Conservation (phyloP, 257 asterid species). For the Striga asiatica region DNA sequence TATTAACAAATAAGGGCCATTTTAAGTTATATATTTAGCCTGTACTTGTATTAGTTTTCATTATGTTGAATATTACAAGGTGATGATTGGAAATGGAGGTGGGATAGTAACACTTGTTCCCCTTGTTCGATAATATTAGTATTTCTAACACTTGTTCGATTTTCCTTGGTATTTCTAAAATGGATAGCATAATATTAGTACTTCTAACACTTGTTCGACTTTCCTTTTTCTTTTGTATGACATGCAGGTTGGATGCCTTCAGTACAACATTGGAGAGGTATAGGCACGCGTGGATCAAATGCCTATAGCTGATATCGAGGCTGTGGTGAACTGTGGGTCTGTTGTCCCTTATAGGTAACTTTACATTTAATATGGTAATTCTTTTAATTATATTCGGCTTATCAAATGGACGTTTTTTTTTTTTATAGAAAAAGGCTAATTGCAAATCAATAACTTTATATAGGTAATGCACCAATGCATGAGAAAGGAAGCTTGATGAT, state of each 20-base stretch:
- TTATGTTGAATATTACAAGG: too few relatives aligned
- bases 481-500: constrained; percentile 47
- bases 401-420: not conserved
- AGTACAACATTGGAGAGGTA: constrained; percentile 59
- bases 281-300: constrained; percentile 56
- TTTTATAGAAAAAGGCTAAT: not conserved
- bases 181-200: too few relatives aligned
- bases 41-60: too few relatives aligned
- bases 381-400: too few relatives aligned
- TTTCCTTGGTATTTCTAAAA: too few relatives aligned
- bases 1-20: not conserved
- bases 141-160: not conserved
- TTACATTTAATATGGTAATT: not conserved
- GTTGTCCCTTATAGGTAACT: constrained; percentile 47
- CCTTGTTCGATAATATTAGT: too few relatives aligned
- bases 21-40: too few relatives aligned
- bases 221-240: not conserved
- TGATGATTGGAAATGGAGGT: too few relatives aligned
- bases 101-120: too few relatives aligned
- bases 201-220: not conserved
- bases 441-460: constrained; percentile 4
- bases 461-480: constrained; percentile 69
- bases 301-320: constrained; percentile 58
- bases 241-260: constrained; percentile 60
- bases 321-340: constrained; percentile 55